Percentiles rank a stretch among this genome's conserved stretches.
Conservation (phyloP, 2,329 filamentous ascomycete genomes). For the Aspergillus tubingensis region DNA sequence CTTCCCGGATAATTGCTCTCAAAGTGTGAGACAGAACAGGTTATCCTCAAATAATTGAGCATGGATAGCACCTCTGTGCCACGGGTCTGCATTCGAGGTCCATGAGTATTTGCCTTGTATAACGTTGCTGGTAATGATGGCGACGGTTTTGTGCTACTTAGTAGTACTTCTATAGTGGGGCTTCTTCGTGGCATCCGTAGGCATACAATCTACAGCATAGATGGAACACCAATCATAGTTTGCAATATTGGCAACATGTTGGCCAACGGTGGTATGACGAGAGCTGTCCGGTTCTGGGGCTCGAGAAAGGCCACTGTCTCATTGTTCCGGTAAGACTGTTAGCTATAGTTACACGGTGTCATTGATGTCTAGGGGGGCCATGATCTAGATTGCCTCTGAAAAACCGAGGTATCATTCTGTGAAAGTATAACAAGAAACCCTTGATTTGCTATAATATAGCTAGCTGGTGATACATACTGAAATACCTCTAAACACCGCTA, state of each 20-base stretch:
- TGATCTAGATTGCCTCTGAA: neutral
- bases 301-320: neutral
- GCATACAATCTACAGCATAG: neutral
- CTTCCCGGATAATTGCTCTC: too few relatives aligned
- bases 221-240: neutral
- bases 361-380: neutral
- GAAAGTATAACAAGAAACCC: neutral
- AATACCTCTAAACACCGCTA: neutral
- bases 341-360: neutral
- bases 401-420: neutral
- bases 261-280: neutral
- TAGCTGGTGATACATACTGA: neutral
- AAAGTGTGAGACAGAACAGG: neutral
- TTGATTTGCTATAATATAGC: neutral
- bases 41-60: neutral
- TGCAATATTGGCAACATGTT: neutral
- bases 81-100: neutral
- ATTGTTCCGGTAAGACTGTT: neutral
- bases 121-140: neutral
- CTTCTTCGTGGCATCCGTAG: neutral
- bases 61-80: neutral
- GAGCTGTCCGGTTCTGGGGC: neutral
- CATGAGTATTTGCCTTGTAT: neutral
- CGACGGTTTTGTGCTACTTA: neutral
- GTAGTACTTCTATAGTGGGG: neutral